A percentile compares a stretch with the other conserved stretches of the same genome.
Conservation (phyloP, 1,139 yeast species). For the Kluyveromyces sp. region DNA sequence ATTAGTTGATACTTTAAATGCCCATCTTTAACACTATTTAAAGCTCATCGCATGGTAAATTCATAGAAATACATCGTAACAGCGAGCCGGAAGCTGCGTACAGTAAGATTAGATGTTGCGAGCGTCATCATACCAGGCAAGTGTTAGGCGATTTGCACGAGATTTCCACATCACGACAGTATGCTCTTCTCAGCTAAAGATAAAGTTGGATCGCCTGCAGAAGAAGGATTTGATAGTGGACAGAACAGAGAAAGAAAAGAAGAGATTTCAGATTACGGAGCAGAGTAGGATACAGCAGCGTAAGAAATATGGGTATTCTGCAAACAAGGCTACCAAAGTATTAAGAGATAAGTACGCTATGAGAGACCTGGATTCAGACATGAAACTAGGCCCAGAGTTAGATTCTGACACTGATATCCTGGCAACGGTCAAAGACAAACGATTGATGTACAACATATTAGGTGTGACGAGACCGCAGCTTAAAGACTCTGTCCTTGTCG, state of each 20-base stretch:
- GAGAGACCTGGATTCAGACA: slow-evolving; percentile 20
- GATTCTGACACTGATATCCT: slow-evolving; percentile 32
- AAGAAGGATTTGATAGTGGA: slow-evolving; percentile 13
- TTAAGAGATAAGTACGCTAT: slow-evolving; percentile 17
- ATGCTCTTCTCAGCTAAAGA: slow-evolving; percentile 17
- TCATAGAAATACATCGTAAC: not conserved
- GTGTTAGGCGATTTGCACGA: not conserved
- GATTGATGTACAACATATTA: slow-evolving; percentile 44
- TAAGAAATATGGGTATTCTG: slow-evolving; percentile 28
- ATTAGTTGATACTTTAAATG: not conserved
- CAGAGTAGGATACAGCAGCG: not conserved
- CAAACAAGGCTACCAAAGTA: slow-evolving; percentile 24
- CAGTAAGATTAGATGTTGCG: not conserved
- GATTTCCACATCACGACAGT: not conserved
- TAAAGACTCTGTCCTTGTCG: slow-evolving; percentile 49
- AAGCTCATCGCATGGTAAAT: not conserved
- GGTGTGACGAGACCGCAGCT: slow-evolving; percentile 54
- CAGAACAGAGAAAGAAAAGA: slow-evolving; percentile 20
- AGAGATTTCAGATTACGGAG: slow-evolving; percentile 12
- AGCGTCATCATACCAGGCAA: not conserved
- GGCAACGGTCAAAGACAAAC: slow-evolving; percentile 33
- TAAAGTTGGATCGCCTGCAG: slow-evolving; percentile 19
- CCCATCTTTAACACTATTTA: slow-evolving; percentile 7
- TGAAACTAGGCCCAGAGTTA: slow-evolving; percentile 33
- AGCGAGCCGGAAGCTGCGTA: not conserved